These are phyloP conservation scores for Aspergillus quadrilineatus DNA, from an alignment of 2,329 filamentous ascomycete species.

Conservation along the genomic window DNA sequence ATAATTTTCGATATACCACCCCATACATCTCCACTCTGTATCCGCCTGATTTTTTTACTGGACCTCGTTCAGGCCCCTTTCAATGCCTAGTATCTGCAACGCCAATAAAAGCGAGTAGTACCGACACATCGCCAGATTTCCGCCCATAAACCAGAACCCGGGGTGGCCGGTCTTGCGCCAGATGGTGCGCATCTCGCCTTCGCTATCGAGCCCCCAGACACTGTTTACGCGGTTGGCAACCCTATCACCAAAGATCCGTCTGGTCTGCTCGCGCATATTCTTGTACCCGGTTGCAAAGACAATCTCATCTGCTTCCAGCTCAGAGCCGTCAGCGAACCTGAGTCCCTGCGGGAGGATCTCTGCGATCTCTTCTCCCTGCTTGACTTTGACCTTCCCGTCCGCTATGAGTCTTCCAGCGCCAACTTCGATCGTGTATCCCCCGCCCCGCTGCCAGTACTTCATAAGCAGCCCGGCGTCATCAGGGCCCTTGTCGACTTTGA, in stretches of 20 bases:
- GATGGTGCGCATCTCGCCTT: slow-evolving; percentile 58
- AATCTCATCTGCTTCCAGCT: slow-evolving; percentile 63
- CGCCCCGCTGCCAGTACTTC: slow-evolving; percentile 65
- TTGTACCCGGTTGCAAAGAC: slow-evolving; percentile 61
- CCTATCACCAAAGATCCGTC: slow-evolving; percentile 61
- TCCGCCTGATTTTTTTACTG: no score
- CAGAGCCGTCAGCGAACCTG: slow-evolving; percentile 56
- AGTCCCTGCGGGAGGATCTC: slow-evolving; percentile 52
- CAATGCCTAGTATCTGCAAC: slow-evolving; percentile 50
- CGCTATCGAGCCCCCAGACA: slow-evolving; percentile 61
- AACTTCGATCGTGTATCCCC: slow-evolving; percentile 71
- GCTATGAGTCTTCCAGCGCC: slow-evolving; percentile 62
- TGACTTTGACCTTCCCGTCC: slow-evolving; percentile 64
- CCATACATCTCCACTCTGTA: no score
- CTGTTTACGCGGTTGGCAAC: slow-evolving; percentile 59
- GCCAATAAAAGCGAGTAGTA: slow-evolving; percentile 59
- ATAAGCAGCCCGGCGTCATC: slow-evolving; percentile 58
- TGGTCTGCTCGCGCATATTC: slow-evolving; percentile 66
- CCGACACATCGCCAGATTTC: slow-evolving; percentile 62
- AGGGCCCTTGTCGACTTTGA: slow-evolving; percentile 60
- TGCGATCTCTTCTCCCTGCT: slow-evolving; percentile 60
- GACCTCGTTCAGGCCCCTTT: slow-evolving; percentile 25
- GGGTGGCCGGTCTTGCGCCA: slow-evolving; percentile 64
- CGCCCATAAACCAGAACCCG: slow-evolving; percentile 67
- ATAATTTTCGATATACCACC: background rate